phyloP scores from a whole-genome alignment of 257 asterid species.

The Nicotiana noctiflora region DNA sequence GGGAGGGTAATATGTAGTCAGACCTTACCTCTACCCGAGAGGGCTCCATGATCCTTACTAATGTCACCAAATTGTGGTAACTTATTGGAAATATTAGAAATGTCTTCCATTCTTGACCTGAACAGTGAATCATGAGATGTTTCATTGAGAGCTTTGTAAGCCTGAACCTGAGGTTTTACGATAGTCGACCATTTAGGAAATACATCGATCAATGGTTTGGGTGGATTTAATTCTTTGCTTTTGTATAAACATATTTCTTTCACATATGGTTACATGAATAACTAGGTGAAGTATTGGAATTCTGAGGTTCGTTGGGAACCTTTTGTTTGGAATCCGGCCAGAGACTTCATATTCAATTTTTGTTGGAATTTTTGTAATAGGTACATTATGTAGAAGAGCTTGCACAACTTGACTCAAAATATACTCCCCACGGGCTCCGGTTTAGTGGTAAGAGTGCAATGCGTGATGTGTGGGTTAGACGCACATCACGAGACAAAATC shows the following conservation, averaged over 20 bases:
- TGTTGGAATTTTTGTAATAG: background rate
- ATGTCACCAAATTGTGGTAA: background rate
- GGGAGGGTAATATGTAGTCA: too few species aligned
- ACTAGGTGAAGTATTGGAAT: too few species aligned
- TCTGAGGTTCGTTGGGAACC: background rate
- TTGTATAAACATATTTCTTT: too few species aligned
- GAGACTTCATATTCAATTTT: background rate
- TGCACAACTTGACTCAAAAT: background rate
- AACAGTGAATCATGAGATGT: background rate
- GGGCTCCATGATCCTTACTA: background rate
- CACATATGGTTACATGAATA: too few species aligned
- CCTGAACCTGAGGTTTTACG: background rate
- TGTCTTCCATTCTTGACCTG: background rate
- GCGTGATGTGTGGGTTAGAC: background rate
- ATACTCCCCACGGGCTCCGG: background rate
- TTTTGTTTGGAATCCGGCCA: background rate
- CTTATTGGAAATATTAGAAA: background rate
- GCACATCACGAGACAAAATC: background rate
- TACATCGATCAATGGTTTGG: background rate
- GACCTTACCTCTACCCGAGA: too few species aligned
- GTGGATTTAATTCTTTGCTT: background rate
- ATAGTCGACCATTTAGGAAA: background rate
- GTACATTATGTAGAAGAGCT: background rate
- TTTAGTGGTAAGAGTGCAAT: background rate
- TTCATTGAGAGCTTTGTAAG: background rate